Conservation (phyloP, 306 rosid genomes). For the Corylus avellana region DNA sequence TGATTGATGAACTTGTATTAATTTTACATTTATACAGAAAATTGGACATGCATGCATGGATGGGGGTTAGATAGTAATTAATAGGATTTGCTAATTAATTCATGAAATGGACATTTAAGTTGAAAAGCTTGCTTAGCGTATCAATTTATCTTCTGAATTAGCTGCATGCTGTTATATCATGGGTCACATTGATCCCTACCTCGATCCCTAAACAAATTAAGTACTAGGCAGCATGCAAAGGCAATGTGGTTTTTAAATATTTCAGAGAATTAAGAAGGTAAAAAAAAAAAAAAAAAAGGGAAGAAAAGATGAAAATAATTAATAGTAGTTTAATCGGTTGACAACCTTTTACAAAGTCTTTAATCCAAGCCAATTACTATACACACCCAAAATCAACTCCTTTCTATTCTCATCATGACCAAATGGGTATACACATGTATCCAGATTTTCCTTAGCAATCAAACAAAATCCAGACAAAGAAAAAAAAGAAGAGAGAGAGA, state of each 20-base stretch:
- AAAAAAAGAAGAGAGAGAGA: constrained; percentile 32
- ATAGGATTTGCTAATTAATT: too few relatives aligned
- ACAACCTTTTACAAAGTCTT: constrained; percentile 40
- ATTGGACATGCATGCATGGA: too few relatives aligned
- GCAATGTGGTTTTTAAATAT: not conserved
- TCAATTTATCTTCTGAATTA: not conserved
- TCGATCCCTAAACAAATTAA: not conserved
- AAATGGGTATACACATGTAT: constrained; percentile 55
- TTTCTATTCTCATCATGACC: constrained; percentile 60
- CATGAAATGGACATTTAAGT: too few relatives aligned
- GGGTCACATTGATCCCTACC: constrained; percentile 34
- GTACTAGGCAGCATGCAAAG: constrained; percentile 23
- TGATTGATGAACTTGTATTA: too few relatives aligned
- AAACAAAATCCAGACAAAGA: constrained; percentile 52
- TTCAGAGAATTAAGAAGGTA: not conserved
- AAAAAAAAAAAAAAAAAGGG: not conserved
- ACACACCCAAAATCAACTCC: constrained; percentile 53
- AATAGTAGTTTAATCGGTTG: constrained; percentile 48
- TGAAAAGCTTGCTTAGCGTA: too few relatives aligned
- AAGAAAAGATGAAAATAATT: not conserved
- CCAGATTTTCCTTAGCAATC: constrained; percentile 49
- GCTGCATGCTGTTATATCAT: not conserved
- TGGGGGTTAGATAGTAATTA: too few relatives aligned
- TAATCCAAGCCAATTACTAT: constrained; percentile 9
- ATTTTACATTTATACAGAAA: too few relatives aligned